Conservation (phyloP, 2,329 filamentous ascomycete genomes). For the Aureobasidium leucospermi region DNA sequence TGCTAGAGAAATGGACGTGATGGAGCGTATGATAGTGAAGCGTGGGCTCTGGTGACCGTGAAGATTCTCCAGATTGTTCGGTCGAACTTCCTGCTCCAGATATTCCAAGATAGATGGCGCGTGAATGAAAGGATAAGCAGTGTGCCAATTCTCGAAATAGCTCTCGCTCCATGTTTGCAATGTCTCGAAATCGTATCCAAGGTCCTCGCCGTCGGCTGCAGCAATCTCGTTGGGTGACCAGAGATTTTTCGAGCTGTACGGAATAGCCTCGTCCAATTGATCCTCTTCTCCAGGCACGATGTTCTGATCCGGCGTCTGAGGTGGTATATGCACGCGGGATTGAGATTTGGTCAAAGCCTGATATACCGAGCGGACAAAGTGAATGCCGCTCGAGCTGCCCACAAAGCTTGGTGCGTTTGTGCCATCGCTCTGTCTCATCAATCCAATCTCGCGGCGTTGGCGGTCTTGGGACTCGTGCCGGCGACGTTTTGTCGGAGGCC, state of each 20-base stretch:
- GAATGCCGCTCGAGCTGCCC: conserved; percentile 52
- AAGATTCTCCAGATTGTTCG: conserved; percentile 25
- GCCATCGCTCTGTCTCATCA: conserved; percentile 46
- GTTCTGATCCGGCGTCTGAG: conserved; percentile 27
- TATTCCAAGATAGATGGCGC: conserved; percentile 44
- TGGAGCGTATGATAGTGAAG: conserved; percentile 39
- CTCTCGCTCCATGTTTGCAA: conserved; percentile 38
- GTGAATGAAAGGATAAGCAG: conserved; percentile 49
- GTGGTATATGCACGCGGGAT: not conserved
- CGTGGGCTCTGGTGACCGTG: conserved; percentile 24
- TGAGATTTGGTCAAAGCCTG: conserved; percentile 33
- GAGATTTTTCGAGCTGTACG: conserved; percentile 19
- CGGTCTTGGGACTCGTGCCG: conserved; percentile 6
- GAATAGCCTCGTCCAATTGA: conserved; percentile 31
- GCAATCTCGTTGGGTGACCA: conserved; percentile 30
- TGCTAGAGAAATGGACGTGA: conserved; percentile 48
- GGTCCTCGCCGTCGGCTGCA: conserved; percentile 38
- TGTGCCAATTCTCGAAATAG: conserved; percentile 54
- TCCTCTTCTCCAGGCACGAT: conserved; percentile 54
- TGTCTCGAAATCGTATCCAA: conserved; percentile 21
- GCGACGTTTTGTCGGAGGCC: not conserved
- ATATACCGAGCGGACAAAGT: conserved; percentile 51
- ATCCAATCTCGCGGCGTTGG: conserved; percentile 35
- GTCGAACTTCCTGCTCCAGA: conserved; percentile 39
- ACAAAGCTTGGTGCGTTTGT: conserved; percentile 47